Base-by-base conservation (phyloP, 129 eudicot species). In the Flaveria trinervia region DNA sequence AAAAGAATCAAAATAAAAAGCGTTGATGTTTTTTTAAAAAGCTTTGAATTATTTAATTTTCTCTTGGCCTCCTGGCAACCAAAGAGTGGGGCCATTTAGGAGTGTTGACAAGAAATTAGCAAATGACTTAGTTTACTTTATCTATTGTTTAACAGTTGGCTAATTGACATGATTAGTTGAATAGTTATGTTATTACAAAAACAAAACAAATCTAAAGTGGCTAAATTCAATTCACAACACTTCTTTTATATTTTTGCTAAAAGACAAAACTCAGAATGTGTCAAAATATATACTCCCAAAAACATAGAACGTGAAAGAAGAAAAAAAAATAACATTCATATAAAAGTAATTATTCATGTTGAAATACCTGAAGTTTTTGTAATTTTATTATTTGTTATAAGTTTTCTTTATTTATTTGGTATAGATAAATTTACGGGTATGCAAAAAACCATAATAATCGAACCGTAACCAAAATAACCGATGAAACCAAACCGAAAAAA, bases 31-130 rank as follows among this genome's bases (percentile, higher is more conserved):
- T 46, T 46, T 43, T 17, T 49, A 74, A 66, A 66, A 62, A 62
- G 69, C 57, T 74, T 48, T 20, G 65, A 26, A 76, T 75, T 56
- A 70, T 59, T 59, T 55, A 26, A 50, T 61, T 78, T 66, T 70
- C 41, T 81, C 80, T 76, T 79, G 79, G 82, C 79, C 78, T 82
- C 66, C 87, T 87, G 86, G 83, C 88, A 85, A 82, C 82, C 90
- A 90, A 73, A 28, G 72, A 68, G 72, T 71, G 93, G 96, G 89
- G 72, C 89, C 91, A 77, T 55, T 52, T 22, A 61, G 65, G 49
- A 71, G 76, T 62, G 56, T 71, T 71, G 82, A 79, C 83, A 80
- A 73, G 83, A 54, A 73, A 73, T 80, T 55, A 44, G 80, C 75
- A 80, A 80, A 83, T 73, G 76, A 78, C 78, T 65, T 76, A 4